phyloP scores from a whole-genome alignment of 805 yeast genomes.

The Wickerhamomyces pijperi region DNA sequence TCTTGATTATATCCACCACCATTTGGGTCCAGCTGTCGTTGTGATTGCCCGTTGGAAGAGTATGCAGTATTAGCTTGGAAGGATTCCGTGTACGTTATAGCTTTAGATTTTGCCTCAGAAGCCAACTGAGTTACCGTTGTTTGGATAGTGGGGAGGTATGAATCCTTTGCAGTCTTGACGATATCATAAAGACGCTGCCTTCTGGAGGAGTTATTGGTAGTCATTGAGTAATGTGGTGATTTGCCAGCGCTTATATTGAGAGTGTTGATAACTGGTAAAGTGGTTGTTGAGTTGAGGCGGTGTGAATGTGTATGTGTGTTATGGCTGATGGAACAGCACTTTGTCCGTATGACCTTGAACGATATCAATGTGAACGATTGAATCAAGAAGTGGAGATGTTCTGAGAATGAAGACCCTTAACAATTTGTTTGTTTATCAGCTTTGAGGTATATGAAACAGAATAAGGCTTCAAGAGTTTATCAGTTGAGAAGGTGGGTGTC shows the following conservation, averaged over 20 bases:
- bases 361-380: neutral
- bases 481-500: too few relatives aligned
- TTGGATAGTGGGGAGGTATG: slow-evolving; percentile 41
- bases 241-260: neutral
- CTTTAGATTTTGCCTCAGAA: slow-evolving; percentile 26
- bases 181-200: slow-evolving; percentile 38
- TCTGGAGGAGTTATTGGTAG: slow-evolving; percentile 12
- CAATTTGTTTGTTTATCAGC: too few relatives aligned
- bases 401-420: too few relatives aligned
- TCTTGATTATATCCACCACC: slow-evolving; percentile 5
- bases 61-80: slow-evolving; percentile 16
- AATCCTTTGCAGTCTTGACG: slow-evolving; percentile 44
- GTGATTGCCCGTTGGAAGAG: too few relatives aligned
- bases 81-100: slow-evolving; percentile 9
- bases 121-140: slow-evolving; percentile 38
- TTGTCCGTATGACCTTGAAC: neutral
- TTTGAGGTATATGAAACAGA: too few relatives aligned
- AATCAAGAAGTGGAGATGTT: neutral
- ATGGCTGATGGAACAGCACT: neutral
- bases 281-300: neutral
- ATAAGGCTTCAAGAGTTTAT: too few relatives aligned
- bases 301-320: neutral
- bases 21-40: too few relatives aligned
- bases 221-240: neutral
- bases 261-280: neutral